Conservation (phyloP, 1,284 basidiomycete species). For the Malassezia obtusa region DNA sequence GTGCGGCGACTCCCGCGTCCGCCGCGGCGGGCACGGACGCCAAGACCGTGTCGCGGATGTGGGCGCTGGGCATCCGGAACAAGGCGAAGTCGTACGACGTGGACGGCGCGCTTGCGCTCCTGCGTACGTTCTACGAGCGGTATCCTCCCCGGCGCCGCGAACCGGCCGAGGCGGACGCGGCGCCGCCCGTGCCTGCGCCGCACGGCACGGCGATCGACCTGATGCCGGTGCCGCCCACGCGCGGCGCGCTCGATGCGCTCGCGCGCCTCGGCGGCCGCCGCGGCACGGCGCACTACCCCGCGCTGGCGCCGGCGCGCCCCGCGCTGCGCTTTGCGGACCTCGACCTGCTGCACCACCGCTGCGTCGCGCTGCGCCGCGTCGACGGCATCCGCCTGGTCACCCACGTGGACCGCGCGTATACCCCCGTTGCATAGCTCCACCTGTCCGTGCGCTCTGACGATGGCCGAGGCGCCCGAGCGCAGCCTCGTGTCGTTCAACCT, state of each 20-base stretch:
- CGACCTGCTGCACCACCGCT: conserved; percentile 32
- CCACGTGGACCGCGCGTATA: conserved; percentile 15
- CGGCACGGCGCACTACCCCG: neutral
- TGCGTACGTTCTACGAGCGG: conserved; percentile 1
- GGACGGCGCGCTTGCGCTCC: conserved; percentile 1
- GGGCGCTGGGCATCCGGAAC: conserved; percentile 24
- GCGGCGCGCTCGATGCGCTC: neutral
- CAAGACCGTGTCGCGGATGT: conserved; percentile 19
- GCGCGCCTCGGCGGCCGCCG: neutral
- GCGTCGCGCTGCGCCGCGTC: conserved; percentile 19
- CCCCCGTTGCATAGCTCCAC: neutral
- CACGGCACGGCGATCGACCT: conserved; percentile 1
- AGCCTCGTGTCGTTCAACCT: conserved; percentile 31
- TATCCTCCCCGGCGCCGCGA: conserved; percentile 4
- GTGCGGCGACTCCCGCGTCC: neutral
- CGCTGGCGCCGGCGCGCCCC: conserved; percentile 5
- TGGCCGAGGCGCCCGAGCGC: neutral
- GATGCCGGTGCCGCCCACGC: conserved; percentile 7
- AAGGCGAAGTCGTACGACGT: conserved; percentile 18
- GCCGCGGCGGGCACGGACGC: conserved; percentile 6
- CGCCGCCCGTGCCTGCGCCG: neutral
- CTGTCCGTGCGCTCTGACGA: neutral
- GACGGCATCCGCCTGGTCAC: conserved; percentile 13
- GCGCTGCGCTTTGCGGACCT: conserved; percentile 25
- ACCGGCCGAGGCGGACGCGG: neutral